phyloP scores from a whole-genome alignment of 257 asterid genomes.

The Rauvolfia tetraphylla region DNA sequence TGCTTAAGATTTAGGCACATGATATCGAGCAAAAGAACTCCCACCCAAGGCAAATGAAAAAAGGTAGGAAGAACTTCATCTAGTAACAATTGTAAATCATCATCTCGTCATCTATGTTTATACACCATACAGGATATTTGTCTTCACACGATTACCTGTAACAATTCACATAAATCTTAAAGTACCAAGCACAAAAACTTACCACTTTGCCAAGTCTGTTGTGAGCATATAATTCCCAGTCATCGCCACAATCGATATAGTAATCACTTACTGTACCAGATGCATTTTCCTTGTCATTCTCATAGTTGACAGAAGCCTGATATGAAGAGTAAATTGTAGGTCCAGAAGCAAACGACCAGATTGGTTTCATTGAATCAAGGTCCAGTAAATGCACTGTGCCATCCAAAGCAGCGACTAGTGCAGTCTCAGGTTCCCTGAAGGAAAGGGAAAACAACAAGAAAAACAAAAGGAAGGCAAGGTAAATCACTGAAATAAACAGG shows the following conservation, averaged over 20 bases:
- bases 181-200: neutral
- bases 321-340: constrained; percentile 75
- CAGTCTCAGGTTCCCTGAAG: constrained; percentile 62
- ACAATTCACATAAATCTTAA: neutral
- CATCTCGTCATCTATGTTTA: neutral
- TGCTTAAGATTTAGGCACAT: neutral
- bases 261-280: constrained; percentile 56
- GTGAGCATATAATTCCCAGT: constrained; percentile 85
- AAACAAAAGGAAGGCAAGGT: neutral
- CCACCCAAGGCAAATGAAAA: neutral
- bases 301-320: constrained; percentile 51
- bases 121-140: neutral
- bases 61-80: neutral
- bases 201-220: constrained; percentile 77
- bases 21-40: neutral
- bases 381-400: constrained; percentile 75
- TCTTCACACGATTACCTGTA: neutral
- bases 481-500: neutral
- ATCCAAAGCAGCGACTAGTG: constrained; percentile 76
- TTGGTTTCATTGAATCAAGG: constrained; percentile 53
- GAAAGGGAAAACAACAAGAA: neutral
- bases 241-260: constrained; percentile 86
- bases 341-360: constrained; percentile 92
- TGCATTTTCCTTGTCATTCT: constrained; percentile 41
- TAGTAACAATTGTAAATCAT: neutral